Evolutionary conservation across 2,329 filamentous ascomycete species (phyloP), one percentile per base, ranked within the genome.

Genomic region (Fusarium coffeatum): DNA sequence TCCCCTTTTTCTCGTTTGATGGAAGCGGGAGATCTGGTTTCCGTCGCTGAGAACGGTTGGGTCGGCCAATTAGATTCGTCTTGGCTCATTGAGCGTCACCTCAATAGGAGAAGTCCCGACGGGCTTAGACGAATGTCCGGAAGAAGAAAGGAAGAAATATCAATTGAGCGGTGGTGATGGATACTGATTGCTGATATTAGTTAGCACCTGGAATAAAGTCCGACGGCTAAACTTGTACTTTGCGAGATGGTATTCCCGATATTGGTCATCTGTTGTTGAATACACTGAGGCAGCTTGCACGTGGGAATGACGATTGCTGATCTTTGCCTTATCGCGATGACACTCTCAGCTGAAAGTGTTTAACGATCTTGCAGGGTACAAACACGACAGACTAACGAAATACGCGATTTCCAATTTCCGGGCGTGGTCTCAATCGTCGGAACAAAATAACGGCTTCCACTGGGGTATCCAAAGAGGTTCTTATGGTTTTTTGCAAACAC

Each of bases 341-440:
- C 0, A 2, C 11, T n/a, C 16, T n/a, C 34, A 37, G 34, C 9
- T n/a, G 34, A 37, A 37, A 37, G 16, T 37, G 16, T 37, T 37
- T 37, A n/a, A n/a, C 34, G 34, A n/a, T n/a, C 34, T 37, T 37
- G 5, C 34, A 37, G 9, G 34, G 34, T n/a, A 37, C 3, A 0
- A 11, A 4, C 8, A 5, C 8, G 9, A 18, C 34, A n/a, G 9
- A 0, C 1, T 6, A 18, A 0, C 15, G 4, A 8, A 1, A 0
- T 34, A 18, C 32, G 32, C 15, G 15, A 9, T 5, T 0, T 18
- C 32, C 15, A 34, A 30, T 30, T 7, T 30, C 28, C 2, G 8
- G 8, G 2, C 25, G 25, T 27, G 25, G 8, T 9, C 25, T 9
- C 25, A 27, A 9, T n/a, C n/a, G n/a, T n/a, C n/a, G n/a, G n/a